phyloP scores from a whole-genome alignment of 2,329 filamentous ascomycete genomes.

The Aspergillus alliaceus region DNA sequence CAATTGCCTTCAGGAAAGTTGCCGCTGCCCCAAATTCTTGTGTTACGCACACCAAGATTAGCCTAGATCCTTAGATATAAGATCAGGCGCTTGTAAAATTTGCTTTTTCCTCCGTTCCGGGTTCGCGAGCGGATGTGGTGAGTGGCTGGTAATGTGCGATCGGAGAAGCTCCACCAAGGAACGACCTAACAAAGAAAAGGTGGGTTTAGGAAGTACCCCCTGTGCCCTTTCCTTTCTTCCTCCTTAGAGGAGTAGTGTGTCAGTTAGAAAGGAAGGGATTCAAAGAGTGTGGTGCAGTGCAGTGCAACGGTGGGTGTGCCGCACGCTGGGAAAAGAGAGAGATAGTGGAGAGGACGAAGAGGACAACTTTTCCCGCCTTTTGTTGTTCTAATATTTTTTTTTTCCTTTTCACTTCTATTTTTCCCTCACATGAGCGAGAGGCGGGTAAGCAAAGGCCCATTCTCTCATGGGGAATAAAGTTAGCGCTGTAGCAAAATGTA shows the following conservation, averaged over 20 bases:
- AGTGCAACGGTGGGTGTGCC: neutral
- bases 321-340: neutral
- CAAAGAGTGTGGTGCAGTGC: neutral
- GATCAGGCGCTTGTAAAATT: neutral
- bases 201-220: no score
- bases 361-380: neutral
- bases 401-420: neutral
- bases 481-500: neutral
- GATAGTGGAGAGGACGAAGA: neutral
- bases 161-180: neutral
- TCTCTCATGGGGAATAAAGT: neutral
- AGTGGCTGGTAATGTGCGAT: neutral
- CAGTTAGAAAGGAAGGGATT: neutral
- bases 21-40: neutral
- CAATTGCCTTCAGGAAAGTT: neutral
- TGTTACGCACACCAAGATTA: neutral
- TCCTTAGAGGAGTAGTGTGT: neutral
- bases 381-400: neutral
- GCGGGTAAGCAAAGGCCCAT: neutral
- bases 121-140: neutral
- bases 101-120: neutral
- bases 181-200: no score
- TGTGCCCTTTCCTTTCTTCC: neutral
- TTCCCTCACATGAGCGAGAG: neutral
- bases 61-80: neutral